Base-by-base conservation (phyloP, 1,284 basidiomycete genomes). In the Fomitopsis pinicola region DNA sequence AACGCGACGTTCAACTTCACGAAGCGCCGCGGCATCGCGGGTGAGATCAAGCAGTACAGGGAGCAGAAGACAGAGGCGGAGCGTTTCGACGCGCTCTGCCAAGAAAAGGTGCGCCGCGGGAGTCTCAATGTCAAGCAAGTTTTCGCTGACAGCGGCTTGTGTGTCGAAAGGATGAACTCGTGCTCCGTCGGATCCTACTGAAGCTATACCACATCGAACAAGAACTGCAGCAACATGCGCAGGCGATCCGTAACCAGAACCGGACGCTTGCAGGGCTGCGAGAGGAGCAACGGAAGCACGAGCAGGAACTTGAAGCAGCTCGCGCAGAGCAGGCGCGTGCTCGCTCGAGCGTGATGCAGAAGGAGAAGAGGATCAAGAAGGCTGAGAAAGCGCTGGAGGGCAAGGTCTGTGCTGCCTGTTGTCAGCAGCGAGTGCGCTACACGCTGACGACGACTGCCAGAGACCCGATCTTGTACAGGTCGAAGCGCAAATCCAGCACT, bases 11-110 rank as follows among this genome's bases (percentile, higher is more conserved):
- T 92, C 76, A 96, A 96, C 73, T 97, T 96, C 73, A 91, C 91
- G 28, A 97, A 97, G 75, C 87, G 97, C 55, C 83, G 95, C 60
- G 93, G 94, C 10, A 96, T 99, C 69, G 85, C 94, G 6, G 92
- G 92, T 3, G 97, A 99, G 76, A 96, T 97, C 67, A 96, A 94
- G 76, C 94, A 97, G 70, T 98, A 97, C 77, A 95, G 95, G 75
- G 95, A 98, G 75, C 97, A 98, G 77, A 96, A 96, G 74, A 87
- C 85, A 17, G 97, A 99, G 73, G 94, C 95, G 4, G 92, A 95
- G 69, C 84, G 91, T 55, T 98, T 96, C 70, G 91, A 97, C 73
- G 79, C 80, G 17, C 79, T 98, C 7, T 85, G 87, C 68, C 77
- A 87, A 57, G 87, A 96, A 66, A 76, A 80, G 71, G 92, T 93